Evolutionary conservation across 2,329 filamentous ascomycete species (phyloP), one percentile per base, ranked within the genome.

Genomic region (Calcarisporium arbuscula): DNA sequence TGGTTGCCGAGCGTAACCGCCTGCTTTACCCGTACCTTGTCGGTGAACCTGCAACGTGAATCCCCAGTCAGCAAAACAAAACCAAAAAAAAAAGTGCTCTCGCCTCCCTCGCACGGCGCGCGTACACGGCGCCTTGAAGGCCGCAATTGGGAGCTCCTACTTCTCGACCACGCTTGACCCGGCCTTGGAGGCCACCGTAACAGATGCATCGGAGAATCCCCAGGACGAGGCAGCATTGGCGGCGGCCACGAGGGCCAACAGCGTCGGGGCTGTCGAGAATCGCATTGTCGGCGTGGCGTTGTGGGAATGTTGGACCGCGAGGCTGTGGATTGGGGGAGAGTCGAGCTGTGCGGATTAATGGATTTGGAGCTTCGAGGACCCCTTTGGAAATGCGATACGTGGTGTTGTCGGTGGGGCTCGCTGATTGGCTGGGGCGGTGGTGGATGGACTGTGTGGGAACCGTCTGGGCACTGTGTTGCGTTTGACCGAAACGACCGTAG

Each of bases 201-300:
- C 67, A 41, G 72, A 77, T 45, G 72, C 85, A 61, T 88, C 83
- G 45, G 82, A 73, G 50, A 89, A 89, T 36, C 71, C 70, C 85
- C 85, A 90, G 16, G 74, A 73, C 19, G 72, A 67, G 36, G 70
- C 68, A 21, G 73, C 73, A 45, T 66, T 64, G 35, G 62, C 70
- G 43, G 63, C 65, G 38, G 68, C 66, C 32, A 67, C 65, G 38
- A 72, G 64, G 42, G 70, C 58, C 28, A 77, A 57, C 45, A 62
- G 46, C 23, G 58, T 53, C 33, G 60, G 56, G 42, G 55, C 52
- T 41, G 60, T 49, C 27, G 51, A 53, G 49, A 64, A 51, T 42
- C 58, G 58, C 61, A 64, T 64, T 37, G 39, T 56, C 47, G 40
- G 32, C 22, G 34, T 28, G 44, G 34, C 33, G 34, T 38, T 47